Conservation (phyloP, 2,329 filamentous ascomycete species). For the Venturia aucupariae region DNA sequence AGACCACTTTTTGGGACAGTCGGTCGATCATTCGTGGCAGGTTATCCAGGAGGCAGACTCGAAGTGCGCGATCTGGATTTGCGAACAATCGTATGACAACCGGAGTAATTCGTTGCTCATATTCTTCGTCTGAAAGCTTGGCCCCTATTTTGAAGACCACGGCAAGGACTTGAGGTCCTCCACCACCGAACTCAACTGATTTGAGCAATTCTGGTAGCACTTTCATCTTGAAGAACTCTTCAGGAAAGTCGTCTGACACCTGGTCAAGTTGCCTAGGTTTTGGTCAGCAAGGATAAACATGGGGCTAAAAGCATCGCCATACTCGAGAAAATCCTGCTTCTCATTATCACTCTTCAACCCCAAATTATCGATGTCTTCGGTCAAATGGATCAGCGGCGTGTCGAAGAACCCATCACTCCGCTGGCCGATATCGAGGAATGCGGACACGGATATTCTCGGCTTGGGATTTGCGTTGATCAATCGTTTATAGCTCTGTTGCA, state of each 20-base stretch:
- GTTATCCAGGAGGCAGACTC: constrained; percentile 84
- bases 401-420: constrained; percentile 83
- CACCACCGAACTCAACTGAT: constrained; percentile 95
- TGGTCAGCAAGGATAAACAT: constrained; percentile 1
- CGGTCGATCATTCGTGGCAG: constrained; percentile 86
- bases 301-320: constrained; percentile 16
- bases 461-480: constrained; percentile 86
- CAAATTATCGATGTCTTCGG: constrained; percentile 85
- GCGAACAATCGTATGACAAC: constrained; percentile 80
- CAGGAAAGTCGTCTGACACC: constrained; percentile 86
- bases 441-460: constrained; percentile 68
- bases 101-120: constrained; percentile 72
- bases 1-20: constrained; percentile 77
- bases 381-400: constrained; percentile 82
- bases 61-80: constrained; percentile 84
- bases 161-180: constrained; percentile 79
- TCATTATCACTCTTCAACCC: constrained; percentile 80
- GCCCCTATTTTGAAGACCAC: constrained; percentile 85
- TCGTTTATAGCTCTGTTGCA: constrained; percentile 87
- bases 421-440: constrained; percentile 84
- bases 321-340: constrained; percentile 74
- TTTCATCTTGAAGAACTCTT: constrained; percentile 98
- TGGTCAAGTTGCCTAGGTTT: constrained; percentile 62
- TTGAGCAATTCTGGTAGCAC: constrained; percentile 93
- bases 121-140: constrained; percentile 84